Base-by-base conservation (phyloP, 129 eudicot species). In the Smallanthus sonchifolius region DNA sequence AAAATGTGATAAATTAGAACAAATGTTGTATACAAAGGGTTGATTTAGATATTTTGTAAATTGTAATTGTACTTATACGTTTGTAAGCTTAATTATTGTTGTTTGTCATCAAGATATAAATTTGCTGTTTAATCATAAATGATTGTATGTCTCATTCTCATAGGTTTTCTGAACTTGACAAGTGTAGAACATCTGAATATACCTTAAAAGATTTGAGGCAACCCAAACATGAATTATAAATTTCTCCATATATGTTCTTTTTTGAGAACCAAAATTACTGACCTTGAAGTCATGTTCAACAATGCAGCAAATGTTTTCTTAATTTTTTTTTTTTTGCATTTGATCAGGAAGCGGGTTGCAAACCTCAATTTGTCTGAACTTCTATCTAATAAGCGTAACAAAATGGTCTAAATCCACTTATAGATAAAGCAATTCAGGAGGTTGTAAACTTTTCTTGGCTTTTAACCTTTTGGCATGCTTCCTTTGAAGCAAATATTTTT, bases 321-420 rank as follows among this genome's bases (percentile, higher is more conserved):
- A 24, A 24, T 24, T 63, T 3, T 10, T 44, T 44, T n/a, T 15
- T 76, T 28, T 52, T 44, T 28, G 11, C 65, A 77, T 79, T 73
- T 74, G 24, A 54, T 42, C 84, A 94, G 98, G 98, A 65, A 88
- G 96, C 44, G 98, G 98, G 48, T 83, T 94, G 84, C 98, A 94
- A 79, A 94, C 98, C 34, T 94, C n/a, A n/a, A n/a, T n/a, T n/a
- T n/a, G n/a, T n/a, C n/a, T n/a, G n/a, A n/a, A n/a, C n/a, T n/a
- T n/a, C n/a, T n/a, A n/a, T n/a, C n/a, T n/a, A n/a, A n/a, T n/a
- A n/a, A n/a, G n/a, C n/a, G n/a, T n/a, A n/a, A n/a, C n/a, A n/a
- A n/a, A n/a, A n/a, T n/a, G n/a, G n/a, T n/a, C n/a, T n/a, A n/a
- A n/a, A n/a, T n/a, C n/a, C n/a, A n/a, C n/a, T n/a, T n/a, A n/a